Conservation (phyloP, 75 land plant species). For the Cupressus sempervirens region DNA sequence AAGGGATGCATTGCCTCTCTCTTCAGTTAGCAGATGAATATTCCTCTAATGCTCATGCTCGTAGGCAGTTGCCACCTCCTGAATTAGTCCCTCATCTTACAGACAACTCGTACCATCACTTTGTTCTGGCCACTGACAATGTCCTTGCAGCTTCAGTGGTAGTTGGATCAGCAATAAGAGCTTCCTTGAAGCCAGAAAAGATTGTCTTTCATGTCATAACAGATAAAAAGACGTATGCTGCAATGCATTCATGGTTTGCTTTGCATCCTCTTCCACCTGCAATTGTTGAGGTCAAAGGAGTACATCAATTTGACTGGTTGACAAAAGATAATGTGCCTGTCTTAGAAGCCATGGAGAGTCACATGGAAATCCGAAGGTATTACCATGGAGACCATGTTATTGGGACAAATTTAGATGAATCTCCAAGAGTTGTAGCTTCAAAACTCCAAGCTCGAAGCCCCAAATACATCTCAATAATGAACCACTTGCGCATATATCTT, state of each 20-base stretch:
- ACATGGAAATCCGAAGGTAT: conserved; percentile 59
- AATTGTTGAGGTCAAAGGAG: conserved; percentile 83
- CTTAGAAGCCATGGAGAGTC: conserved; percentile 83
- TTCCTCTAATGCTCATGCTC: conserved; percentile 90
- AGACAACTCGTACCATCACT: conserved; percentile 68
- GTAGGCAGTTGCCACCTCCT: conserved; percentile 76
- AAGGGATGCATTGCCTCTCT: conserved; percentile 86
- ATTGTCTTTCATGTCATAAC: conserved; percentile 88
- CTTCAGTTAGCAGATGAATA: conserved; percentile 91
- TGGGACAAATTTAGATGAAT: conserved; percentile 59
- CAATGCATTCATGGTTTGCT: conserved; percentile 98
- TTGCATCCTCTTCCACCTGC: conserved; percentile 74
- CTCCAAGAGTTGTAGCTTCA: conserved; percentile 72
- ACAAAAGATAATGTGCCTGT: conserved; percentile 91
- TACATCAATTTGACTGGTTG: conserved; percentile 92
- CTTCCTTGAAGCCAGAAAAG: conserved; percentile 56
- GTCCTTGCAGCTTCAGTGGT: conserved; percentile 93
- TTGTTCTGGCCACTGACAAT: conserved; percentile 71
- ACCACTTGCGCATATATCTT: conserved; percentile 90
- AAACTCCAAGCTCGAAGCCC: conserved; percentile 91
- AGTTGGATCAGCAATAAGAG: conserved; percentile 61
- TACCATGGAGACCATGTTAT: conserved; percentile 81
- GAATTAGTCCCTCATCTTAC: conserved; percentile 68
- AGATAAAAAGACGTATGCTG: conserved; percentile 97
- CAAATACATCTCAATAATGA: conserved; percentile 86